phyloP scores from a whole-genome alignment of 1,139 yeast species.

The Geotrichum histeridarum region DNA sequence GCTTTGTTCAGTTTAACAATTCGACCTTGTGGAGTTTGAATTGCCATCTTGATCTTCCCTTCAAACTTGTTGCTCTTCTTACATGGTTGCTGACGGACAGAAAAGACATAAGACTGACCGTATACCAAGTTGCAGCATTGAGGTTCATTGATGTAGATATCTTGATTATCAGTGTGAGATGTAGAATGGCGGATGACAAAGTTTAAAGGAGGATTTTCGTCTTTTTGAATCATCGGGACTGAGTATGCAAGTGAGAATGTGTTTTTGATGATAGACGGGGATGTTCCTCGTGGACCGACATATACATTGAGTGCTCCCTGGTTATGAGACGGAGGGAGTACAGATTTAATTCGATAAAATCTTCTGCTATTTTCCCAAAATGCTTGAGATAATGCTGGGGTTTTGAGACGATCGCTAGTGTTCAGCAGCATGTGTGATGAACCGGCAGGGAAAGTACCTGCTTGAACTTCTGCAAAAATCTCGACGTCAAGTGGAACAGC shows the following conservation, averaged over 20 bases:
- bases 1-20: slow-evolving; percentile 52
- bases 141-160: slow-evolving; percentile 77
- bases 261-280: slow-evolving; percentile 50
- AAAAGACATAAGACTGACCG: slow-evolving; percentile 58
- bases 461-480: slow-evolving; percentile 49
- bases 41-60: slow-evolving; percentile 46
- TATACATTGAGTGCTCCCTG: slow-evolving; percentile 74
- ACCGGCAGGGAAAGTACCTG: slow-evolving; percentile 27
- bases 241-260: slow-evolving; percentile 70
- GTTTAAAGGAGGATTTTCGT: slow-evolving; percentile 40
- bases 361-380: slow-evolving; percentile 61
- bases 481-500: slow-evolving; percentile 68
- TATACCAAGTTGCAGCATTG: slow-evolving; percentile 60
- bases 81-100: slow-evolving; percentile 14
- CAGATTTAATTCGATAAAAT: slow-evolving; percentile 72
- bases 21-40: slow-evolving; percentile 82
- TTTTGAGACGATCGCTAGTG: slow-evolving; percentile 33
- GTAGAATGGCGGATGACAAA: slow-evolving; percentile 21
- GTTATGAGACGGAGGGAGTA: slow-evolving; percentile 60
- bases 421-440: slow-evolving; percentile 22
- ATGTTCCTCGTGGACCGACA: slow-evolving; percentile 63
- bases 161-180: slow-evolving; percentile 42
- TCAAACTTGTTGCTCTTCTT: slow-evolving; percentile 22
- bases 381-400: slow-evolving; percentile 63
- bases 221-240: slow-evolving; percentile 72